Evolutionary conservation across 495 filamentous ascomycete genomes (phyloP).

Genomic region (Pyronema omphalodes): DNA sequence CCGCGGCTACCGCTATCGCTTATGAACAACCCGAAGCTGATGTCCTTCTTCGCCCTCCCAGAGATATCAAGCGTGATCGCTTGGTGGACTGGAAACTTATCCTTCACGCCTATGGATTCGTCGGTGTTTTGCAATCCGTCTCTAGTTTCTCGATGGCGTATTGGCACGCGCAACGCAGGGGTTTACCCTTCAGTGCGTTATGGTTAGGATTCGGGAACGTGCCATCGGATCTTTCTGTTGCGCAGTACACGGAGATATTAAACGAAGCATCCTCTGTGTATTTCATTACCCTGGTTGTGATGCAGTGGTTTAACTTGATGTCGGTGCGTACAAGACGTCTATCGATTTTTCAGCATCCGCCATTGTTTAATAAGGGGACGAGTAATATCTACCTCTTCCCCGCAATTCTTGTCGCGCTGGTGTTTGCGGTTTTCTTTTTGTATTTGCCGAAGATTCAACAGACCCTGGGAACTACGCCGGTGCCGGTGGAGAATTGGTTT

Average conservation of each 20-base stretch:
- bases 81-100: constrained; percentile 49
- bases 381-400: constrained; percentile 47
- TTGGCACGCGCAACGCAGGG: constrained; percentile 41
- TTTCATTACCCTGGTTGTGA: constrained; percentile 54
- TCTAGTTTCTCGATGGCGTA: constrained; percentile 46
- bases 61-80: constrained; percentile 39
- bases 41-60: constrained; percentile 40
- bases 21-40: constrained; percentile 58
- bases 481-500: constrained; percentile 49
- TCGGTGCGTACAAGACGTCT: constrained; percentile 44
- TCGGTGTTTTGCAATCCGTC: constrained; percentile 42
- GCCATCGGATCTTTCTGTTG: constrained; percentile 29
- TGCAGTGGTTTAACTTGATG: constrained; percentile 56
- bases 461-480: constrained; percentile 33
- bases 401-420: constrained; percentile 45
- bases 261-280: constrained; percentile 48
- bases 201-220: constrained; percentile 42
- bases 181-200: constrained; percentile 37
- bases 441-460: constrained; percentile 42
- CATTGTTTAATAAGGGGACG: constrained; percentile 35
- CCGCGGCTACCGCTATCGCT: constrained; percentile 44
- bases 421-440: constrained; percentile 42
- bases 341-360: constrained; percentile 46
- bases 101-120: constrained; percentile 42
- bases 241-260: constrained; percentile 30